Evolutionary conservation across 1,284 basidiomycete species (phyloP).

Genomic region (Ganoderma resinaceum): DNA sequence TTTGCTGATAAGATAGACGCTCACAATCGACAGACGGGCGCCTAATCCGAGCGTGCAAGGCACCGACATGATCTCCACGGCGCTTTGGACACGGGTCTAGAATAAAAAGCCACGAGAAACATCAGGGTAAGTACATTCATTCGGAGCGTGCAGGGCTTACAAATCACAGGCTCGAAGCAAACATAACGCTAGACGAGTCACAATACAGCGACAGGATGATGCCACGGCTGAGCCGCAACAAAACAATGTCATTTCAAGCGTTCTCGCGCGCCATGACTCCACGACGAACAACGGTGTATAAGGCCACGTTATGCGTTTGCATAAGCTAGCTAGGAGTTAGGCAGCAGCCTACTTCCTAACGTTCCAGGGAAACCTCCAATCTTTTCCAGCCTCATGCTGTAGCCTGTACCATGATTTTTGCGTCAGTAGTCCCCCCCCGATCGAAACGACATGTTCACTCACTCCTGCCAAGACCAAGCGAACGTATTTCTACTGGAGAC

Average conservation of each 20-base stretch:
- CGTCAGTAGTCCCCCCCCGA: not conserved
- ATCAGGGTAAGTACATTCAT: not conserved
- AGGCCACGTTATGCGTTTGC: not conserved
- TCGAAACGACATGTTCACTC: not conserved
- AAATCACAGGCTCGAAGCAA: not conserved
- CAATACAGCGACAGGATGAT: not conserved
- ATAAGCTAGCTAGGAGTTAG: not conserved
- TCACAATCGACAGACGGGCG: not conserved
- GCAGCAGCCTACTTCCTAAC: not conserved
- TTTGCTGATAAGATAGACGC: slow-evolving; percentile 34
- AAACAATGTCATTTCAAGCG: not conserved
- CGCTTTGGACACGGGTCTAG: not conserved
- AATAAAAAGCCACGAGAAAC: not conserved
- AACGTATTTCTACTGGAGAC: not conserved
- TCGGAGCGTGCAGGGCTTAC: not conserved
- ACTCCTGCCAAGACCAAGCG: slow-evolving; percentile 3
- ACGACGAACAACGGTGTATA: not conserved
- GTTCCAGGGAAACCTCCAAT: not conserved
- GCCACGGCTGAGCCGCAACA: not conserved
- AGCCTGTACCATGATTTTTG: not conserved
- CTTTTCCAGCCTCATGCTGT: not conserved
- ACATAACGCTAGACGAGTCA: not conserved
- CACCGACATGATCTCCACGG: too few relatives aligned
- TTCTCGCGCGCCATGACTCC: not conserved
- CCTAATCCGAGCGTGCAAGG: not conserved